Evolutionary conservation across 2,329 filamentous ascomycete species (phyloP).

Genomic region (Neobulgaria alba): DNA sequence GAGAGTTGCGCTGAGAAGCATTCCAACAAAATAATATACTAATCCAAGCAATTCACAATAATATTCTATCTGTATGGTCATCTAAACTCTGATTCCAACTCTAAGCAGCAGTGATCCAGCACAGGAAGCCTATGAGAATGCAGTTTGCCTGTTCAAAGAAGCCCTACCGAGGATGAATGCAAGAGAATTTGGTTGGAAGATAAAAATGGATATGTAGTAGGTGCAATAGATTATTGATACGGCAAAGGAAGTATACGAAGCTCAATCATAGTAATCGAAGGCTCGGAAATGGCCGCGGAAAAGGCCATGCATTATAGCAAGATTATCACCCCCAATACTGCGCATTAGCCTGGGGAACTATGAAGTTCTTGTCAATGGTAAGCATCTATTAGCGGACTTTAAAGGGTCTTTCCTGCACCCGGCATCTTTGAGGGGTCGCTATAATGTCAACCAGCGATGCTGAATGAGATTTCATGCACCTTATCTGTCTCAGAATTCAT

Average conservation of each 20-base stretch:
- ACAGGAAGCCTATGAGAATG: conserved; percentile 1
- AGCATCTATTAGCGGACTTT: neutral
- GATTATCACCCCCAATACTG: conserved; percentile 24
- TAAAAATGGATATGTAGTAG: conserved; percentile 1
- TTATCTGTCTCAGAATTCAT: too few species aligned
- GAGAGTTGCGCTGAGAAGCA: too few species aligned
- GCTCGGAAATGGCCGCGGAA: conserved; percentile 6
- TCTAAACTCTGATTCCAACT: too few species aligned
- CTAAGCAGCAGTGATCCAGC: neutral
- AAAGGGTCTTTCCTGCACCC: too few species aligned
- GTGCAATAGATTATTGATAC: conserved; percentile 1
- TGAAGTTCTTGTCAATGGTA: conserved; percentile 24
- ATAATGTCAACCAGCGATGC: too few species aligned
- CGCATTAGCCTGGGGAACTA: conserved; percentile 19
- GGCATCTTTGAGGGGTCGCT: too few species aligned
- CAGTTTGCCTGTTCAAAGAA: conserved; percentile 1
- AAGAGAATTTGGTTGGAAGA: conserved; percentile 1
- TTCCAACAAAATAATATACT: too few species aligned
- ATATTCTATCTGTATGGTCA: too few species aligned
- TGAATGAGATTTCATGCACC: too few species aligned
- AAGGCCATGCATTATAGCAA: conserved; percentile 7
- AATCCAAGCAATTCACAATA: too few species aligned
- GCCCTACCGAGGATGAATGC: conserved; percentile 1
- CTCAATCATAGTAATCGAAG: neutral
- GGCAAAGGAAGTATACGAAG: conserved; percentile 7